Percentiles rank a stretch among this genome's conserved stretches.
These are phyloP conservation scores for Pterulicium gracile DNA, from an alignment of 1,284 basidiomycete genomes.

Conservation along the genomic window DNA sequence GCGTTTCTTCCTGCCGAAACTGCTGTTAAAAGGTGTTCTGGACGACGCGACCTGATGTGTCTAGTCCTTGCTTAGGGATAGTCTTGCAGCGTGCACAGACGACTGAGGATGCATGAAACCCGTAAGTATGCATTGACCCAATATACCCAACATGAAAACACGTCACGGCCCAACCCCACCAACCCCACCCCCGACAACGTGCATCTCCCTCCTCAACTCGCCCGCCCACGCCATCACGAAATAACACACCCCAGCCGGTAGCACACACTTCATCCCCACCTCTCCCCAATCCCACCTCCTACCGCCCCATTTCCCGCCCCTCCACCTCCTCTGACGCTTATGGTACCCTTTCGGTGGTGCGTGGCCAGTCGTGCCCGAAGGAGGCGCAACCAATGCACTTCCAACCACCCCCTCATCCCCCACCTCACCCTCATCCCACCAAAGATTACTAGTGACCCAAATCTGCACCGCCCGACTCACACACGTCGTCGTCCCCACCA, in stretches of 20 bases:
- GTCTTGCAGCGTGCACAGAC: too few relatives aligned
- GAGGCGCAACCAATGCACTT: constrained; percentile 1
- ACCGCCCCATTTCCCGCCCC: constrained; percentile 38
- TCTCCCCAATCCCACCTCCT: constrained; percentile 67
- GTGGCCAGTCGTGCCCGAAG: not conserved
- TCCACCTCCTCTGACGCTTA: constrained; percentile 17
- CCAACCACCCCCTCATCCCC: constrained; percentile 5
- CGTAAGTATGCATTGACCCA: too few relatives aligned
- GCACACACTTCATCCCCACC: constrained; percentile 51
- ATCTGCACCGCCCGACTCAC: constrained; percentile 64
- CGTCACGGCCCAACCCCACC: too few relatives aligned
- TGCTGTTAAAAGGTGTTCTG: too few relatives aligned
- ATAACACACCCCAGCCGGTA: constrained; percentile 64
- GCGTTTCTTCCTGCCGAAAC: too few relatives aligned
- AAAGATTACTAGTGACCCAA: constrained; percentile 78
- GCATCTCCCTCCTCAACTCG: constrained; percentile 32
- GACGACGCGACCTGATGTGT: too few relatives aligned
- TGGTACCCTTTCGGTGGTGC: not conserved
- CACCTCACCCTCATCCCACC: constrained; percentile 28
- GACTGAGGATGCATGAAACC: too few relatives aligned
- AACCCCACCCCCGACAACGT: too few relatives aligned
- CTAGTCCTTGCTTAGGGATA: too few relatives aligned
- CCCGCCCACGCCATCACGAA: constrained; percentile 71
- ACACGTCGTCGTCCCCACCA: constrained; percentile 74
- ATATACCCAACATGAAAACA: too few relatives aligned